Base-by-base conservation (phyloP, 1,139 yeast species). In the Diutina siamensis region DNA sequence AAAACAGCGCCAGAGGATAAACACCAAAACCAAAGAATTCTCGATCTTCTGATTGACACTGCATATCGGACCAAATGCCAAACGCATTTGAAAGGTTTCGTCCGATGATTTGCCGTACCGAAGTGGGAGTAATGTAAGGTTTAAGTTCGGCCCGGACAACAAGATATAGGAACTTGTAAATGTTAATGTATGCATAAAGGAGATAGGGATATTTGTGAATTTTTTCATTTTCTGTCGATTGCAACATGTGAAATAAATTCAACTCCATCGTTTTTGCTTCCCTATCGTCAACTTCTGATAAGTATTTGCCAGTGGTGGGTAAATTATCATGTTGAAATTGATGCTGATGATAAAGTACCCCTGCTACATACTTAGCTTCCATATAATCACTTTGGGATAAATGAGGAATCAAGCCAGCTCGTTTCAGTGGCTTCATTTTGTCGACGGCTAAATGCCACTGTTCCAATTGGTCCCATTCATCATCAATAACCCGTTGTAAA, bases 51-150 rank as follows among this genome's bases (percentile, higher is more conserved):
- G 62, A 52, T 51, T 66, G 57, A 44, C 57, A 53, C 1, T 59
- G 55, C 2, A 60, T 53, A 3, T 59, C 54, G 42, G 83, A 78
- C 86, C 89, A 80, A 18, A 80, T 77, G 0, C 88, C 88, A 61
- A 82, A 82, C 0, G 88, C 82, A 56, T 82, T 82, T n/a, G 84
- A 82, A 34, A 80, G 72, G 50, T 80, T 83, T 35, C 72, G 65
- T 1, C 88, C 88, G 44, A 79, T 64, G 3, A 77, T 68, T 8
- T 64, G 60, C 44, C 86, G 64, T 20, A 81, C 61, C 2, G 53
- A 52, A 3, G 58, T 57, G 1, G 73, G 60, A 1, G 72, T 65
- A 15, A 80, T 60, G n/a, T 59, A 55, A 1, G 59, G 57, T 44
- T 64, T 68, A 31, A 76, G 57, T 19, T 55, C 54, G 0, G 53